Evolutionary conservation across 2,329 filamentous ascomycete genomes (phyloP).

Genomic region (Dactylellina cionopaga): DNA sequence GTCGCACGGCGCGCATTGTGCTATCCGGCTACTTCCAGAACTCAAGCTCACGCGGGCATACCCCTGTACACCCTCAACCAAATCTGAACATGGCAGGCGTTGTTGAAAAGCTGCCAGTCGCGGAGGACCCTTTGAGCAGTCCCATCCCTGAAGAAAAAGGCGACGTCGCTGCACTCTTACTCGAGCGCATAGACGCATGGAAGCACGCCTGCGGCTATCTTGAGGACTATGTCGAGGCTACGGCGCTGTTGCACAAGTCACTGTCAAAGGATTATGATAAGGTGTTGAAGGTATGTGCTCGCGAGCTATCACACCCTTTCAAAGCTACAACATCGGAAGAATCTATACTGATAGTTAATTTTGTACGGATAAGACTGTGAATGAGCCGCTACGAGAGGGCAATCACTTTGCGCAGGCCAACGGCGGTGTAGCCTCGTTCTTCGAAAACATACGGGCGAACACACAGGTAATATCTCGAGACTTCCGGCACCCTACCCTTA

Average conservation of each 20-base stretch:
- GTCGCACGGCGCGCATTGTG: not conserved
- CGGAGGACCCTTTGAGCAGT: slow-evolving; percentile 40
- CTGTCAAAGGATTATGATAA: slow-evolving; percentile 96
- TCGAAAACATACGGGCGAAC: slow-evolving; percentile 92
- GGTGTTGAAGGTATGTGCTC: slow-evolving; percentile 76
- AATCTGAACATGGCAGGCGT: slow-evolving; percentile 31
- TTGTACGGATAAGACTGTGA: slow-evolving; percentile 72
- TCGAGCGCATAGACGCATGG: slow-evolving; percentile 91
- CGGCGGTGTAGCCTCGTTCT: slow-evolving; percentile 88
- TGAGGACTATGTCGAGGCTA: slow-evolving; percentile 85
- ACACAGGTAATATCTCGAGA: slow-evolving; percentile 70
- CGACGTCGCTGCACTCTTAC: slow-evolving; percentile 74
- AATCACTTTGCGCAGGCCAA: slow-evolving; percentile 87
- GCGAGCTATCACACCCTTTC: not conserved
- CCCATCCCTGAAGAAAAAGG: slow-evolving; percentile 55
- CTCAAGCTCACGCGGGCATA: slow-evolving; percentile 24
- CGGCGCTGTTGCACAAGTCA: slow-evolving; percentile 84
- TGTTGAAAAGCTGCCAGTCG: slow-evolving; percentile 15
- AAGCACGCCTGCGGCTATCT: slow-evolving; percentile 92
- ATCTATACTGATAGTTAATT: slow-evolving; percentile 11
- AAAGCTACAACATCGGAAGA: not conserved
- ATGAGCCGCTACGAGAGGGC: slow-evolving; percentile 83
- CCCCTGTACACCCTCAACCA: not conserved
- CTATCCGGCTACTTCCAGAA: not conserved
- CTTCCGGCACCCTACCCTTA: slow-evolving; percentile 11